Base-by-base conservation (phyloP, 1,284 basidiomycete genomes). In the Microbotryum violaceum region DNA sequence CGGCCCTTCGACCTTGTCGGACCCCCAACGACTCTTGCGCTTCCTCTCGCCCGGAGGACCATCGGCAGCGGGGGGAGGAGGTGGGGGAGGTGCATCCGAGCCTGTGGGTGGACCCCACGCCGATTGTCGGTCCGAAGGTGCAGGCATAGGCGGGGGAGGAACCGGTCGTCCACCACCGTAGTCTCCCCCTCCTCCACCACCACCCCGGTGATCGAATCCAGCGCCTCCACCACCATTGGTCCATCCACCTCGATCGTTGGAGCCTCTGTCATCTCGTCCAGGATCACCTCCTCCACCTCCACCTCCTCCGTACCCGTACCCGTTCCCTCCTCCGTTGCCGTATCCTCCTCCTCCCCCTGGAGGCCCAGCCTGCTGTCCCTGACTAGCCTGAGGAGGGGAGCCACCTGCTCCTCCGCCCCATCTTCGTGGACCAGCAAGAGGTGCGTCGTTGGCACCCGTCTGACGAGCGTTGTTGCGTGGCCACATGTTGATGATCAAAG, bases 11-110 rank as follows among this genome's bases (percentile, higher is more conserved):
- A 84, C 82, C 51, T 73, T 73, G 76, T 75, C 78, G 71, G 94
- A 91, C 70, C 93, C 93, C 91, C 91, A 97, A 66, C 92, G 88
- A 72, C 91, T 94, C 70, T 89, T 87, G 70, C 91, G 85, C 79
- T 96, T 96, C 69, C 91, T 86, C 67, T 69, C 67, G n/a, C 67
- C 65, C 2, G 57, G 57, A 50, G 50, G 23, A 33, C 16, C 47
- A 20, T 29, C 58, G 4, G 49, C 18, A 23, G 44, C 20, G 29
- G 61, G 61, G 6, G 61, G 57, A 16, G 57, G 54, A 6, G 61
- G 51, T 16, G 57, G 47, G 57, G 61, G 4, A 57, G 57, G 50
- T 42, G 54, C 21, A n/a, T 54, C 29, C 6, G 25, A 27, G 56
- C 52, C 44, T 33, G 33, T 42, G 37, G 58, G 54, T 8, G 54